phyloP scores from a whole-genome alignment of 306 rosid genomes.

The Trifolium fragiferum region DNA sequence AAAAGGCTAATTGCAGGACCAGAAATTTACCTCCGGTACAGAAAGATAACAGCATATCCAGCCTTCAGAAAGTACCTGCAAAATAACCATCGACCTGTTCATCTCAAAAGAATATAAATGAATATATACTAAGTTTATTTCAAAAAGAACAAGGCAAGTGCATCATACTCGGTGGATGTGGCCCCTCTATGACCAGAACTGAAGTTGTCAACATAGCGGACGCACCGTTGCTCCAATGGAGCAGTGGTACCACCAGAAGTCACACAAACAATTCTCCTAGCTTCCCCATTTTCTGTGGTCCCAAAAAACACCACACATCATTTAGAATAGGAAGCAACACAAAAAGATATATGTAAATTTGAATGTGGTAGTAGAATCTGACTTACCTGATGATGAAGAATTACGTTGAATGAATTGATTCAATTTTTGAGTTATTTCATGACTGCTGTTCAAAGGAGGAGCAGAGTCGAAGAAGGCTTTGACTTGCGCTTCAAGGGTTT shows the following conservation, averaged over 20 bases:
- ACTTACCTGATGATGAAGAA: conserved; percentile 55
- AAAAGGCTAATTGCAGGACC: not conserved
- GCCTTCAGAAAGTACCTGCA: conserved; percentile 86
- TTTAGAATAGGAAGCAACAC: conserved; percentile 11
- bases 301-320: conserved; percentile 35
- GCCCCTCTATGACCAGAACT: conserved; percentile 99
- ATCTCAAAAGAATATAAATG: conserved; percentile 20
- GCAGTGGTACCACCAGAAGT: conserved; percentile 98
- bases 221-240: conserved; percentile 90
- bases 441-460: conserved; percentile 65
- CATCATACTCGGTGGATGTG: conserved; percentile 85
- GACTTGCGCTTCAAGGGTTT: conserved; percentile 56
- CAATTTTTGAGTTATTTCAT: conserved; percentile 55
- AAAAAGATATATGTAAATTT: conserved; percentile 2
- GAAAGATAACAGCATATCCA: conserved; percentile 92
- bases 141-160: conserved; percentile 24
- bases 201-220: conserved; percentile 90
- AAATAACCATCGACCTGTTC: conserved; percentile 33
- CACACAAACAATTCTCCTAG: conserved; percentile 77
- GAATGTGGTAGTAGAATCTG: conserved; percentile 7
- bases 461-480: conserved; percentile 81
- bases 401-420: conserved; percentile 60
- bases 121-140: not conserved
- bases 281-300: conserved; percentile 52
- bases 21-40: conserved; percentile 64